A percentile compares a stretch with the other conserved stretches of the same genome.
These are phyloP conservation scores for Tolypocladium nubicola DNA, from an alignment of 2,329 filamentous ascomycete genomes.

Conservation along the genomic window DNA sequence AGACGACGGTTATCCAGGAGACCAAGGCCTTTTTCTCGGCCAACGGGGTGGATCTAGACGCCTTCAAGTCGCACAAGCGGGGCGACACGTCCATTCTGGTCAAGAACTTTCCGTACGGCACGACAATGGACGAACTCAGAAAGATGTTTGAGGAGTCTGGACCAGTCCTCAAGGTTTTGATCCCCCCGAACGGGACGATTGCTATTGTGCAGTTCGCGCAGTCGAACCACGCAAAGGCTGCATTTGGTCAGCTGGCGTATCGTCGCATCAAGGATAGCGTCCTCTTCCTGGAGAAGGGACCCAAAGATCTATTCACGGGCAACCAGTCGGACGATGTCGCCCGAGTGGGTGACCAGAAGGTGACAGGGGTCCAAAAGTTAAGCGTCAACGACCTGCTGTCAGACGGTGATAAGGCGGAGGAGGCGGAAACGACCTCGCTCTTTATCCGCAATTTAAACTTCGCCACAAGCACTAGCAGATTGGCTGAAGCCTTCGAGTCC, in stretches of 20 bases:
- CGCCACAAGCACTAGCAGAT: constrained; percentile 64
- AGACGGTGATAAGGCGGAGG: constrained; percentile 39
- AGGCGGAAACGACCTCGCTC: constrained; percentile 62
- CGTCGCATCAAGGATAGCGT: constrained; percentile 84
- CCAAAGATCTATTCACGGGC: constrained; percentile 61
- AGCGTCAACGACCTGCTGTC: constrained; percentile 61
- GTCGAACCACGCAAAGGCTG: constrained; percentile 67
- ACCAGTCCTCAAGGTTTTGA: constrained; percentile 68
- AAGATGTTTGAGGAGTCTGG: constrained; percentile 81
- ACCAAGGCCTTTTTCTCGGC: constrained; percentile 83
- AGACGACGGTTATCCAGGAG: constrained; percentile 93
- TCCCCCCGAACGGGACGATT: constrained; percentile 88
- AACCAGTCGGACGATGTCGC: constrained; percentile 16
- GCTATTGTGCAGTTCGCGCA: constrained; percentile 85
- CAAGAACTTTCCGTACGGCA: constrained; percentile 88
- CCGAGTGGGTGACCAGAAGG: constrained; percentile 19
- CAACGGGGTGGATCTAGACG: constrained; percentile 83
- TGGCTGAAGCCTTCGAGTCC: constrained; percentile 68
- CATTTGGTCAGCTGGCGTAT: constrained; percentile 79
- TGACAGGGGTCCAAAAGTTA: constrained; percentile 44
- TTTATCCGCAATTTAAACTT: constrained; percentile 96
- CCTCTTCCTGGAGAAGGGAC: constrained; percentile 87
- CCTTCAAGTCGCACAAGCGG: constrained; percentile 76
- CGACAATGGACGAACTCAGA: constrained; percentile 66
- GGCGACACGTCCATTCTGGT: constrained; percentile 83